phyloP scores from a whole-genome alignment of 495 filamentous ascomycete genomes.

The Xylaria curta region DNA sequence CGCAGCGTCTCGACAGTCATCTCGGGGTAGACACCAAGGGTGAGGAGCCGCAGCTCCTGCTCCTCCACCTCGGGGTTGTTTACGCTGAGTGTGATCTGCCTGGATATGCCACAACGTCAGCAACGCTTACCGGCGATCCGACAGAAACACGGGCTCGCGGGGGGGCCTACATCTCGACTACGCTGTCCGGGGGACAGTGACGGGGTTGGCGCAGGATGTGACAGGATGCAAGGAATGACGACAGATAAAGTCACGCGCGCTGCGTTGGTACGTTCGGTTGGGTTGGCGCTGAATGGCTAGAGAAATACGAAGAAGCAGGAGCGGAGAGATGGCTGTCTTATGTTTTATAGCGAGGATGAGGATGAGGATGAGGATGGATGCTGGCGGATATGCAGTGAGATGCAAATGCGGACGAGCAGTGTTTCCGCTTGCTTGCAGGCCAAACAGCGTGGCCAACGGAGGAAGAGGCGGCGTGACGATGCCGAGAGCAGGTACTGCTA shows the following conservation, averaged over 20 bases:
- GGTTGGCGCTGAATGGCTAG: neutral
- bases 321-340: constrained; percentile 3
- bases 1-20: constrained; percentile 90
- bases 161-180: constrained; percentile 23
- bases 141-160: neutral
- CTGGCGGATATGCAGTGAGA: constrained; percentile 8
- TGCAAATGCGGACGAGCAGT: neutral
- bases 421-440: neutral
- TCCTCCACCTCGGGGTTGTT: constrained; percentile 66
- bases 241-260: constrained; percentile 6
- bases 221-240: neutral
- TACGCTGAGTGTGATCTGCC: constrained; percentile 88
- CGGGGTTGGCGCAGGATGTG: neutral
- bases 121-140: neutral
- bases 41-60: constrained; percentile 77
- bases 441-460: neutral
- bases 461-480: neutral
- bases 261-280: neutral
- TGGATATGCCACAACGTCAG: constrained; percentile 38
- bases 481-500: neutral
- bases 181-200: constrained; percentile 1
- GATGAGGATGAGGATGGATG: no score
- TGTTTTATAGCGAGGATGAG: no score
- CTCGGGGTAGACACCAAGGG: constrained; percentile 80
- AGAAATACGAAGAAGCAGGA: neutral